phyloP scores from a whole-genome alignment of 495 filamentous ascomycete genomes.

The Penicillium manginii region DNA sequence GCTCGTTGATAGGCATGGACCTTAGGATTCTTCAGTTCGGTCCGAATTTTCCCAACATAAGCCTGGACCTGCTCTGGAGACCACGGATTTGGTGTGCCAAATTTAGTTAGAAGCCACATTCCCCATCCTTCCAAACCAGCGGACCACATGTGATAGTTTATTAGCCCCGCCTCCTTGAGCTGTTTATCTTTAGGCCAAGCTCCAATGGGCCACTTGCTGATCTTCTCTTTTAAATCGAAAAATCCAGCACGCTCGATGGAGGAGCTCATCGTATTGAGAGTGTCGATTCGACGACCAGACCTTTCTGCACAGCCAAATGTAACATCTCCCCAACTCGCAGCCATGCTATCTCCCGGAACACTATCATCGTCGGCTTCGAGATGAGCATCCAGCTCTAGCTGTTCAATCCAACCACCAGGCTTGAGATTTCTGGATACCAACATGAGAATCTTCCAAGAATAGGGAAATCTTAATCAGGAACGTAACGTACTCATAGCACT shows the following conservation, averaged over 20 bases:
- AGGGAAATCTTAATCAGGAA: neutral
- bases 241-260: constrained; percentile 12
- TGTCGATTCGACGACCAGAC: constrained; percentile 4
- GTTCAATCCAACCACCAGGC: constrained; percentile 14
- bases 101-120: constrained; percentile 33
- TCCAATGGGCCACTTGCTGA: constrained; percentile 67
- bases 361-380: constrained; percentile 10
- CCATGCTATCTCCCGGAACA: constrained; percentile 4
- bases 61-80: constrained; percentile 28
- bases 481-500: constrained; percentile 20
- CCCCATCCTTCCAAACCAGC: constrained; percentile 30
- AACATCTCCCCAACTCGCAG: neutral
- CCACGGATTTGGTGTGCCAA: constrained; percentile 27
- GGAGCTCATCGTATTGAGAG: constrained; percentile 7
- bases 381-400: constrained; percentile 4
- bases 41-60: constrained; percentile 22
- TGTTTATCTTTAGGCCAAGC: constrained; percentile 67
- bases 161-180: constrained; percentile 68
- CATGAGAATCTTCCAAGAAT: neutral
- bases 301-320: neutral
- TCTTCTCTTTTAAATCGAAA: constrained; percentile 36
- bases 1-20: constrained; percentile 23
- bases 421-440: constrained; percentile 8
- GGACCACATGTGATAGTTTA: constrained; percentile 62
- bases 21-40: constrained; percentile 26